Evolutionary conservation across 805 yeast genomes (phyloP).

Genomic region (Candida nitratophila): DNA sequence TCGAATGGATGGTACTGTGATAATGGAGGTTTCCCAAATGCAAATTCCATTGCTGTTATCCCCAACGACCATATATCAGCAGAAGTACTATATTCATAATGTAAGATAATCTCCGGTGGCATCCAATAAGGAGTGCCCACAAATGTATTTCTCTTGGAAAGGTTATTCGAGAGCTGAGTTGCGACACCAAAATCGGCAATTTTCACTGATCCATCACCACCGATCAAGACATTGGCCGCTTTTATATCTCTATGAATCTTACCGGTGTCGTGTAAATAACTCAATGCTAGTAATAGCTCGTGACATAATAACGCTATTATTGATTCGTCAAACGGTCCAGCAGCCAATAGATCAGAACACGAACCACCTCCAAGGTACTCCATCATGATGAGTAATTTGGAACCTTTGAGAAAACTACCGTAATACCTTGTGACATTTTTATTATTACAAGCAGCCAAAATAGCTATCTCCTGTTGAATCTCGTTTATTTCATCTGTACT

Average conservation of each 20-base stretch:
- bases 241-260: slow-evolving; percentile 91
- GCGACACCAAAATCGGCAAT: slow-evolving; percentile 97
- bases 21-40: slow-evolving; percentile 67
- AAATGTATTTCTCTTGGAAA: slow-evolving; percentile 43
- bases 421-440: slow-evolving; percentile 58
- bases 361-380: slow-evolving; percentile 79
- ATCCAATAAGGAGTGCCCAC: slow-evolving; percentile 62
- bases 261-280: slow-evolving; percentile 61
- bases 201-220: slow-evolving; percentile 67
- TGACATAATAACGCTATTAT: slow-evolving; percentile 45
- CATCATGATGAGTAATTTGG: slow-evolving; percentile 94
- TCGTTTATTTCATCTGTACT: slow-evolving; percentile 64
- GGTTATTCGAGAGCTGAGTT: slow-evolving; percentile 56
- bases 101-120: slow-evolving; percentile 54
- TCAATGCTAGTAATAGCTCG: slow-evolving; percentile 53
- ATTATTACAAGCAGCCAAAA: slow-evolving; percentile 59
- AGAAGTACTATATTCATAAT: slow-evolving; percentile 52
- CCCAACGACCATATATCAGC: slow-evolving; percentile 83
- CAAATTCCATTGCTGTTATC: slow-evolving; percentile 68
- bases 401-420: slow-evolving; percentile 78
- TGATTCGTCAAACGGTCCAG: slow-evolving; percentile 53
- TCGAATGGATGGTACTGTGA: slow-evolving; percentile 48
- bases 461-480: slow-evolving; percentile 64
- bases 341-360: slow-evolving; percentile 53
- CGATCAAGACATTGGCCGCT: slow-evolving; percentile 81